A percentile compares a stretch with the other conserved stretches of the same genome.
Conservation (phyloP, 306 rosid species). For the Mucuna pruriens region DNA sequence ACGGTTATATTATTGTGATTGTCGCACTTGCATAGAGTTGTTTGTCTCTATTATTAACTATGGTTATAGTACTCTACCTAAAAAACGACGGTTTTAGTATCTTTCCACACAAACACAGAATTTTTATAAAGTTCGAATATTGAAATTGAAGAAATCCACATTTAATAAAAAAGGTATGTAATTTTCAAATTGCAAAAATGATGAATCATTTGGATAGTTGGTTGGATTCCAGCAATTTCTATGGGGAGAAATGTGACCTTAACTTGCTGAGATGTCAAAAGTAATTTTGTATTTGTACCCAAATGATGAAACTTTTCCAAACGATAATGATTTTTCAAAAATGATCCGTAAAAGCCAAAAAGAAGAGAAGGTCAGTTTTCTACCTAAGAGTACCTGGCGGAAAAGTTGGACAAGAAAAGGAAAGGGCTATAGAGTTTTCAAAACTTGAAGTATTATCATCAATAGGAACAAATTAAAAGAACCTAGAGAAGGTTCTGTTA, state of each 20-base stretch:
- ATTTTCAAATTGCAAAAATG: slow-evolving; percentile 44
- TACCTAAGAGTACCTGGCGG: slow-evolving; percentile 46
- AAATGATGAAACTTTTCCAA: slow-evolving; percentile 63
- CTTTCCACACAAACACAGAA: slow-evolving; percentile 31
- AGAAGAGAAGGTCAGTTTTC: slow-evolving; percentile 48
- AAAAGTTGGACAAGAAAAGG: slow-evolving; percentile 57
- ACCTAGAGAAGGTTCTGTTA: slow-evolving; percentile 40
- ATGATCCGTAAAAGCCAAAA: slow-evolving; percentile 50
- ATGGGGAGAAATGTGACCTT: slow-evolving; percentile 42
- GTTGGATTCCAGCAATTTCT: slow-evolving; percentile 43
- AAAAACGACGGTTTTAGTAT: slow-evolving; percentile 35
- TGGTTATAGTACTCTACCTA: slow-evolving; percentile 28
- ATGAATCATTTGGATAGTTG: slow-evolving; percentile 41
- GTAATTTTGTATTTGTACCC: slow-evolving; percentile 47
- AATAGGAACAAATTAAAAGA: slow-evolving; percentile 37
- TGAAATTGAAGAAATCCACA: slow-evolving; percentile 36
- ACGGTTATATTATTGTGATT: slow-evolving; percentile 47
- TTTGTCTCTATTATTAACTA: slow-evolving; percentile 39
- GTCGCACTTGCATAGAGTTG: slow-evolving; percentile 40
- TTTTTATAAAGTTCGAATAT: slow-evolving; percentile 24
- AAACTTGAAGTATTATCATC: slow-evolving; percentile 34
- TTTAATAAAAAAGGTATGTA: slow-evolving; percentile 39
- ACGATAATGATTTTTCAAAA: slow-evolving; percentile 53
- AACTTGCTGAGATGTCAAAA: slow-evolving; percentile 43
- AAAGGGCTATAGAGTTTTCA: slow-evolving; percentile 47